These are phyloP conservation scores for Pichia sp. DNA, from an alignment of 1,139 yeast genomes.

Conservation along the genomic window DNA sequence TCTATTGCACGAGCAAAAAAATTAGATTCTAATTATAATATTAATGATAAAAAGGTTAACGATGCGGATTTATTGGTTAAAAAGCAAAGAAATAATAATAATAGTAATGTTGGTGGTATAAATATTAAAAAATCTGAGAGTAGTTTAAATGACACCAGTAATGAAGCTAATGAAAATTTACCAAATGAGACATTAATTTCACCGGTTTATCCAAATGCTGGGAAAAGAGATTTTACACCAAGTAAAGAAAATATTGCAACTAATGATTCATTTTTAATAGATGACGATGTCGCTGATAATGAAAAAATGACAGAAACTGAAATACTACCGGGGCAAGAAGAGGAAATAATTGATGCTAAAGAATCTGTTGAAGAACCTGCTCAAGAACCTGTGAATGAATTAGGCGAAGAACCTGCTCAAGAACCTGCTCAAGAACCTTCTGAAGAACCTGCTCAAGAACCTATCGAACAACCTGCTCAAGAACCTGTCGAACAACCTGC, in stretches of 20 bases:
- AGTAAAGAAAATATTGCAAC: slow-evolving; percentile 15
- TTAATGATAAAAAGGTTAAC: slow-evolving; percentile 9
- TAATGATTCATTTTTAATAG: slow-evolving; percentile 26
- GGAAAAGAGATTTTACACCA: slow-evolving; percentile 14
- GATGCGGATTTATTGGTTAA: slow-evolving; percentile 13
- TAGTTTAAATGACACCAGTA: no score
- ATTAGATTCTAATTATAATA: slow-evolving; percentile 14
- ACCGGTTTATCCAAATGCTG: slow-evolving; percentile 19
- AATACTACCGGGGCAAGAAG: no score
- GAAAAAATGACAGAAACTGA: slow-evolving; percentile 5
- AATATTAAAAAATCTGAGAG: neutral
- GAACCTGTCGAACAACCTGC: no score
- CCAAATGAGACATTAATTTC: slow-evolving; percentile 29
- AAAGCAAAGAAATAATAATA: slow-evolving; percentile 3
- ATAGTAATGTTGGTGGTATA: neutral
- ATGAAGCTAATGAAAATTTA: slow-evolving; percentile 19
- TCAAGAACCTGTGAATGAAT: no score
- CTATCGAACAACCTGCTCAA: slow-evolving; percentile 1
- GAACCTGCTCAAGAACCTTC: slow-evolving; percentile 2
- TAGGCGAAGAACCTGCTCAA: slow-evolving; percentile 1
- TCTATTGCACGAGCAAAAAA: slow-evolving; percentile 24
- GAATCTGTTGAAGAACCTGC: neutral
- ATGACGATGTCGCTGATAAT: slow-evolving; percentile 20
- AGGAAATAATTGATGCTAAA: neutral
- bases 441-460: no score